Base-by-base conservation (phyloP, 495 filamentous ascomycete genomes). In the Penicillium tannophilum region DNA sequence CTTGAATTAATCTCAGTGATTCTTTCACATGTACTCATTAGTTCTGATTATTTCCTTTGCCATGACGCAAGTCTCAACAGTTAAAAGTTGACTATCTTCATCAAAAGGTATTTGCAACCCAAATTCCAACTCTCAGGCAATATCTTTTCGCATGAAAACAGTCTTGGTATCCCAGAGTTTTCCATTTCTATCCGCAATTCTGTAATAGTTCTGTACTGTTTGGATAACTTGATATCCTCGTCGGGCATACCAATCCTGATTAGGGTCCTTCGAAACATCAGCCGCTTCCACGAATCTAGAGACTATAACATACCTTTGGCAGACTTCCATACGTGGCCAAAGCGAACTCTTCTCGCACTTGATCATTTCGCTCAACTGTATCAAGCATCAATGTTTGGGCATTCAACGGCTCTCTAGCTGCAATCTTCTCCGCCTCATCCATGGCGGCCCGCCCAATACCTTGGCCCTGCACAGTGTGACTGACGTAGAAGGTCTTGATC, bases 371-470 rank as follows among this genome's bases (percentile, higher is more conserved):
- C 8, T 58, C 35, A 1, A 71, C 46, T 0, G 64, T 66, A 43
- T 67, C 63, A 7, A 71, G 55, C 59, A 67, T 60, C 48, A 71
- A 47, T 0, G 23, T 65, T 33, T 52, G 62, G 3, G 63, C 68
- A 10, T 36, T 31, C 1, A 71, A 47, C 35, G 71, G 71, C 26
- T 68, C 67, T 54, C 58, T 46, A 12, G 36, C 36, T 3, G 69
- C 69, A 56, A 73, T 70, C 0, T 41, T 41, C 35, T 73, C 69
- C 2, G 70, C 59, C 23, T 61, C 57, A 43, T 70, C 61, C 67
- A 73, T 68, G 24, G 69, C 69, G 6, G 63, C 62, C 28, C 69
- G 60, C 2, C 71, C 71, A n/a, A 68, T 49, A 6, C 71, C 71
- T 16, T 61, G 44, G 30, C 67, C 59, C 31, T 70, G 71, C 19